Evolutionary conservation across 2,329 filamentous ascomycete species (phyloP).

Genomic region (Cephalotrichum gorgonifer): DNA sequence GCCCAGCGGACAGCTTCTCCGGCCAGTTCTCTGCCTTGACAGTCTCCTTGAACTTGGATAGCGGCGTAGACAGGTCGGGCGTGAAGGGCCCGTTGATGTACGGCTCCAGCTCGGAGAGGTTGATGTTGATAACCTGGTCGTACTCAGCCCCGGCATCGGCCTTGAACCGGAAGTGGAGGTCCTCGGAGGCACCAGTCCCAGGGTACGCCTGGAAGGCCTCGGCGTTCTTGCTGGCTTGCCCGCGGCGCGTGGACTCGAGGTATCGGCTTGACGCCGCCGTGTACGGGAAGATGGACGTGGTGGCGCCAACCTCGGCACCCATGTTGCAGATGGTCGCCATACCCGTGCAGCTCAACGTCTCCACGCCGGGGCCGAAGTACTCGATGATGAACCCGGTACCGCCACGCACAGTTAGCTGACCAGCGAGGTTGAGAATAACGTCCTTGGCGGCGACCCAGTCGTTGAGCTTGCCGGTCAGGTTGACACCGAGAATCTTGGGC

Average conservation of each 20-base stretch:
- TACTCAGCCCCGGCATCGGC: conserved; percentile 79
- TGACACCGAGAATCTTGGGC: conserved; percentile 78
- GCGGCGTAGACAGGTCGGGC: conserved; percentile 83
- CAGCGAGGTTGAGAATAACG: conserved; percentile 82
- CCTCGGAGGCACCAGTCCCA: conserved; percentile 29
- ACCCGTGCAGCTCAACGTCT: conserved; percentile 81
- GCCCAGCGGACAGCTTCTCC: conserved; percentile 76
- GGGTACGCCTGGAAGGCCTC: conserved; percentile 47
- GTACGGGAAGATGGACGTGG: conserved; percentile 91
- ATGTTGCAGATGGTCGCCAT: conserved; percentile 92
- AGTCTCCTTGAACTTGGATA: conserved; percentile 80
- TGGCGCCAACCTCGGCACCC: conserved; percentile 87
- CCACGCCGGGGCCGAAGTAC: conserved; percentile 82
- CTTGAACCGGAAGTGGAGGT: conserved; percentile 52
- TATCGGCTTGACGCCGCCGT: conserved; percentile 77
- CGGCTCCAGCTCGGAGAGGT: conserved; percentile 83
- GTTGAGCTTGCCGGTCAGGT: conserved; percentile 70
- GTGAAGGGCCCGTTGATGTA: conserved; percentile 97
- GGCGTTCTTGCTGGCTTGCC: conserved; percentile 56
- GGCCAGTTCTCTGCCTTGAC: conserved; percentile 85
- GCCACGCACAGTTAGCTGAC: conserved; percentile 81
- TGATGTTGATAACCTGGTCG: conserved; percentile 82
- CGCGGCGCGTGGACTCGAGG: conserved; percentile 65
- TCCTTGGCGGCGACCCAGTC: conserved; percentile 96
- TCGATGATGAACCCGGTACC: conserved; percentile 93